Conservation (phyloP, 2,329 filamentous ascomycete genomes). For the Dothidotthia symphoricarpi region DNA sequence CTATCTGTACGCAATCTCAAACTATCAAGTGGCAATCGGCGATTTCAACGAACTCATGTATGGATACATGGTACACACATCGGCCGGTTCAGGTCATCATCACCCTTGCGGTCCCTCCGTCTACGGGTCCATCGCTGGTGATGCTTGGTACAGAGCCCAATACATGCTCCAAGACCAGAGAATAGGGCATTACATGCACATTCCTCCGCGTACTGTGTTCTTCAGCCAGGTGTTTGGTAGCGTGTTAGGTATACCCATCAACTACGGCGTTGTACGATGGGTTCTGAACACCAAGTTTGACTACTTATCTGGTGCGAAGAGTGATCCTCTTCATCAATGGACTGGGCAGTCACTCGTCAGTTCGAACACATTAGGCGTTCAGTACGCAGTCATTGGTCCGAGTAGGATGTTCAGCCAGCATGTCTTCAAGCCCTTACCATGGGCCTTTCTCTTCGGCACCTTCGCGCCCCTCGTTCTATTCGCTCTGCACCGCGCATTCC, state of each 20-base stretch:
- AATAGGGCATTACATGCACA: constrained; percentile 64
- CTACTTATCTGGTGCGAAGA: constrained; percentile 52
- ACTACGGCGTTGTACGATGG: constrained; percentile 62
- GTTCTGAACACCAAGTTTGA: constrained; percentile 57
- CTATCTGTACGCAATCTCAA: constrained; percentile 61
- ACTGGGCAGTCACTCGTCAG: constrained; percentile 56
- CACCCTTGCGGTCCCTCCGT: constrained; percentile 59
- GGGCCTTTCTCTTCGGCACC: constrained; percentile 55
- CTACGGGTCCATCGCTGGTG: constrained; percentile 60
- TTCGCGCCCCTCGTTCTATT: constrained; percentile 50
- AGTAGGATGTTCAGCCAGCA: constrained; percentile 50
- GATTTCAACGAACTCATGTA: constrained; percentile 62
- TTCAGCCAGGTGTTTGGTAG: constrained; percentile 62
- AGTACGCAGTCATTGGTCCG: constrained; percentile 60
- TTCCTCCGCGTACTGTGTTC: constrained; percentile 59
- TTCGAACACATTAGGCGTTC: constrained; percentile 56
- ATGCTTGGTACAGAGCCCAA: constrained; percentile 52
- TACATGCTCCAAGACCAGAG: constrained; percentile 61
- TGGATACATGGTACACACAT: constrained; percentile 57
- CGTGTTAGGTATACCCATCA: constrained; percentile 59
- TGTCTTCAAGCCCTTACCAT: constrained; percentile 52
- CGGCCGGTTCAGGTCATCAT: constrained; percentile 46
- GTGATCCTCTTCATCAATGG: constrained; percentile 61
- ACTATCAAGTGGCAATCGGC: constrained; percentile 55
- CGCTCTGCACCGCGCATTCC: constrained; percentile 54